A percentile compares a stretch with the other conserved stretches of the same genome.
Conservation (phyloP, 176 grass and related monocot genomes). For the Raddia distichophylla region DNA sequence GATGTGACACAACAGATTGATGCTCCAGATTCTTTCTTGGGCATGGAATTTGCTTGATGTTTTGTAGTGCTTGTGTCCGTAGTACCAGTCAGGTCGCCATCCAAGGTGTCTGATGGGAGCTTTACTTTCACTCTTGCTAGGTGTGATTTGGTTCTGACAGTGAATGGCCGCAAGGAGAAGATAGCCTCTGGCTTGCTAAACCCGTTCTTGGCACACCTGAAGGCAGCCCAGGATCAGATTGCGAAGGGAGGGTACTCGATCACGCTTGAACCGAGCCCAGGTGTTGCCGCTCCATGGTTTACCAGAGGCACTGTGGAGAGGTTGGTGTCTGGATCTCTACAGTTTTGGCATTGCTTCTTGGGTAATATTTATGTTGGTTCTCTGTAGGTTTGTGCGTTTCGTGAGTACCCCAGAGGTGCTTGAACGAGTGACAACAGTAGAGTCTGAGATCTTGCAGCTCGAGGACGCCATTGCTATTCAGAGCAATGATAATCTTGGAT, state of each 20-base stretch:
- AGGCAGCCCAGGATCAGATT: slow-evolving; percentile 88
- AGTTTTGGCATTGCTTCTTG: no score
- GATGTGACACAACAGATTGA: background rate
- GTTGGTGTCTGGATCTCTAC: slow-evolving; percentile 34
- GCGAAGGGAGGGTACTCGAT: slow-evolving; percentile 91
- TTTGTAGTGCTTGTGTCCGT: background rate
- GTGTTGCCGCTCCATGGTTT: slow-evolving; percentile 68
- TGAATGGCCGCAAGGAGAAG: slow-evolving; percentile 79
- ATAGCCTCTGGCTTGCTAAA: slow-evolving; percentile 88
- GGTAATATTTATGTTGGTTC: slow-evolving; percentile 17
- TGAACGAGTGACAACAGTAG: slow-evolving; percentile 83
- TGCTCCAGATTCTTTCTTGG: background rate
- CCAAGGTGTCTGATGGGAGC: background rate
- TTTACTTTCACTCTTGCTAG: slow-evolving; percentile 24
- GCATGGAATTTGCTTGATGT: slow-evolving; percentile 2
- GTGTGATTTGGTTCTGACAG: slow-evolving; percentile 86
- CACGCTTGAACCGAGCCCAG: slow-evolving; percentile 59
- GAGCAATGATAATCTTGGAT: slow-evolving; percentile 52
- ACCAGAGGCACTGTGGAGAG: slow-evolving; percentile 89
- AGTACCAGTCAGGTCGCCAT: slow-evolving; percentile 11
- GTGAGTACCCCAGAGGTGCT: slow-evolving; percentile 95
- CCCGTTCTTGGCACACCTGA: slow-evolving; percentile 83
- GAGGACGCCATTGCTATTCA: slow-evolving; percentile 77
- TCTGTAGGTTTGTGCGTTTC: slow-evolving; percentile 93
- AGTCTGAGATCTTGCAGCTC: slow-evolving; percentile 92